Evolutionary conservation across 225 moss, liverwort and hornwort genomes (phyloP).

Genomic region (Thuidium tamariscinum): DNA sequence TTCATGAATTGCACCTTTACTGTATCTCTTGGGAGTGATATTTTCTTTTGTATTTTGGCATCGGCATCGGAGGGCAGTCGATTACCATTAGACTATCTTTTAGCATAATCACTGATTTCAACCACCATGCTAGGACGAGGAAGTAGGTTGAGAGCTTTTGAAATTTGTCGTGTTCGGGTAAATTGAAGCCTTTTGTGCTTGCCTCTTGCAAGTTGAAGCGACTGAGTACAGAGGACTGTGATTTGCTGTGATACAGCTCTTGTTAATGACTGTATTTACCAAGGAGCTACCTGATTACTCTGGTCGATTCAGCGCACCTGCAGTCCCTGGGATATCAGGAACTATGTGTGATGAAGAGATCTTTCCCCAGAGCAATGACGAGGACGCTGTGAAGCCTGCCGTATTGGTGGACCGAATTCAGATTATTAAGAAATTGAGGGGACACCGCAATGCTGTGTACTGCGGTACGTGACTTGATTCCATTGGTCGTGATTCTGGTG

Average conservation of each 20-base stretch:
- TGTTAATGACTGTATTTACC: slow-evolving; percentile 26
- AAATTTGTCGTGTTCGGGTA: neutral
- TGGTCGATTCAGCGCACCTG: slow-evolving; percentile 23
- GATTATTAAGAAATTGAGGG: slow-evolving; percentile 76
- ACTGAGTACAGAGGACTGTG: slow-evolving; percentile 10
- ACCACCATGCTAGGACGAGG: neutral
- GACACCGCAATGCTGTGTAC: slow-evolving; percentile 97
- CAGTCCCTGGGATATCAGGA: slow-evolving; percentile 24
- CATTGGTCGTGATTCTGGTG: neutral
- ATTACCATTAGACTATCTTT: neutral
- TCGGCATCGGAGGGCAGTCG: no score
- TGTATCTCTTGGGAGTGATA: neutral
- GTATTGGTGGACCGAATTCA: slow-evolving; percentile 81
- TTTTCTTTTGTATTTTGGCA: neutral
- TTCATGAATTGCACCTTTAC: no score
- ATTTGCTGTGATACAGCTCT: slow-evolving; percentile 19
- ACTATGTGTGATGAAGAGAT: slow-evolving; percentile 4
- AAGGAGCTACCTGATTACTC: slow-evolving; percentile 32
- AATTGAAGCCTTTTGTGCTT: neutral
- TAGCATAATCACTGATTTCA: neutral
- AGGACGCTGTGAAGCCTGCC: slow-evolving; percentile 75
- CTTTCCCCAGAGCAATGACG: slow-evolving; percentile 11
- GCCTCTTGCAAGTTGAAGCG: neutral
- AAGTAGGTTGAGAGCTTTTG: neutral
- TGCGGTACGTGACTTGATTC: slow-evolving; percentile 59